These are phyloP conservation scores for Inga oerstediana DNA, from an alignment of 306 rosid species.

Conservation along the genomic window DNA sequence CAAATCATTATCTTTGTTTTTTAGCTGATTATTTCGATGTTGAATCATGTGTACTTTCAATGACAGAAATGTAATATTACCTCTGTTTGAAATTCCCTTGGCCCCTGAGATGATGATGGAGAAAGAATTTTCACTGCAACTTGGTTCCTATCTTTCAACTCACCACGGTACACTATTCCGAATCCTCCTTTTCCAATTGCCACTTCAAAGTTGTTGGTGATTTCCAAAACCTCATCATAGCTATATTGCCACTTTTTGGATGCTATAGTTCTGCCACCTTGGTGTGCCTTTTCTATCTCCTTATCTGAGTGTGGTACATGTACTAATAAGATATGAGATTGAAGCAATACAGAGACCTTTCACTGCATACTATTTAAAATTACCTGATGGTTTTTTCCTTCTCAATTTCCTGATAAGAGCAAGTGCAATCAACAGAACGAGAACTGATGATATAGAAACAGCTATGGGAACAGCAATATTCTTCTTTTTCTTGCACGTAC, in stretches of 20 bases:
- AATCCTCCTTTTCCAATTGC: conserved; percentile 71
- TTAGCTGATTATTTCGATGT: conserved; percentile 16
- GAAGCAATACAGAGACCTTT: background rate
- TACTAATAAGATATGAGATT: conserved; percentile 2
- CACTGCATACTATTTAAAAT: background rate
- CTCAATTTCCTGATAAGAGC: conserved; percentile 46
- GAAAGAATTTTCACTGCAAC: conserved; percentile 74
- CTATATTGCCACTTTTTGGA: conserved; percentile 58
- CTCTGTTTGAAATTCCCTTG: conserved; percentile 72
- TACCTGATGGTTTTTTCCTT: conserved; percentile 52
- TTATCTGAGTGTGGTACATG: conserved; percentile 26
- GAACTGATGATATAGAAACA: conserved; percentile 40
- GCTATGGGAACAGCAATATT: conserved; percentile 52
- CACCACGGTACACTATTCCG: conserved; percentile 61
- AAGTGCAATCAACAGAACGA: conserved; percentile 38
- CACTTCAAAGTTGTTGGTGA: conserved; percentile 54
- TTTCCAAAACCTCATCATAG: conserved; percentile 51
- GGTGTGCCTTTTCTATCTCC: conserved; percentile 36
- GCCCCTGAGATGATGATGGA: conserved; percentile 68
- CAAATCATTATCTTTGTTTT: conserved; percentile 23
- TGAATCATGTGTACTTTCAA: background rate
- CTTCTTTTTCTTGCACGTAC: conserved; percentile 39
- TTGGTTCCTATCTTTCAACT: conserved; percentile 53
- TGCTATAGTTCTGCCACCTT: conserved; percentile 44
- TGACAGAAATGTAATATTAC: conserved; percentile 36